Evolutionary conservation across 2,329 filamentous ascomycete genomes (phyloP), one percentile per base, ranked within the genome.

Genomic region (Botryotinia narcissicola): DNA sequence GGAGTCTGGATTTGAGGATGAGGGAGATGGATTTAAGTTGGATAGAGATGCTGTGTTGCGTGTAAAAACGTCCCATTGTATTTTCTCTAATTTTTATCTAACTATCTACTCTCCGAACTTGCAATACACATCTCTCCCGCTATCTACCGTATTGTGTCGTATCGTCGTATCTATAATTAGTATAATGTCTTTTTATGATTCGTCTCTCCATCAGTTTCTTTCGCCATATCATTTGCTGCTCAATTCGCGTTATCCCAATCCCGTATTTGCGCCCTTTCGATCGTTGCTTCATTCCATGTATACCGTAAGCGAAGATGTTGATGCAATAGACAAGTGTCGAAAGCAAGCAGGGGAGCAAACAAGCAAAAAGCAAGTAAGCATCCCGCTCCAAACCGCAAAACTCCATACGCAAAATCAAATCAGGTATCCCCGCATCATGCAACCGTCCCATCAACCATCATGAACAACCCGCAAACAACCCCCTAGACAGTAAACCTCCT

Each of bases 61-160:
- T 46, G 20, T 46, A 14, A 22, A 46, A 46, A 46, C 32, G n/a
- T 51, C 29, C n/a, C 35, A 51, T 51, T 67, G 63, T 51, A 67
- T 51, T 51, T 16, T 32, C 37, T 67, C 22, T 67, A 51, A 51
- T 40, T 40, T 54, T 37, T 40, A 29, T 40, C 64, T 54, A 40
- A 42, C 64, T 68, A 68, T 57, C 35, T 42, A 68, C 48, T 68
- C 48, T 42, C 35, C 64, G 25, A 68, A 57, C 48, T 54, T 42
- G 64, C 64, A 42, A 68, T 68, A 57, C 64, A 68, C 64, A 68
- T 68, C 64, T 68, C 35, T 57, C 35, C 6, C 35, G 54, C 25
- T 63, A 44, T 57, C 48, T 68, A 42, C 16, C 16, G 64, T 54
- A 42, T 68, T 32, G 64, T n/a, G 4, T 54, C 48, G 51, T 57